Evolutionary conservation across 1,284 basidiomycete genomes (phyloP).

Genomic region (Cystobasidium slooffiae): DNA sequence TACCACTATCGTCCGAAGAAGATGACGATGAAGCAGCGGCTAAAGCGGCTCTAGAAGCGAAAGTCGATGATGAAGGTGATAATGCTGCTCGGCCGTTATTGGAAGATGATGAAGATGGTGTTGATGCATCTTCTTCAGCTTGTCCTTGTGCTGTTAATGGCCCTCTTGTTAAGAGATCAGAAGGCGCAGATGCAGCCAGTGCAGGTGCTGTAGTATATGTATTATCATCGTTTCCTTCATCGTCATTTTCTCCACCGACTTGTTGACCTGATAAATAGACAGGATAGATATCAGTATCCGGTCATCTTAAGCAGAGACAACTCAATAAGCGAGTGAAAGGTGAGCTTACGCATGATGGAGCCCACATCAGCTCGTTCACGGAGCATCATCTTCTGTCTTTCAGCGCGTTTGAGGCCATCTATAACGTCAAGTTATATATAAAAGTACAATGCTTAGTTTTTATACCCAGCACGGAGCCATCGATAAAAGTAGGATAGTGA

Average conservation of each 20-base stretch:
- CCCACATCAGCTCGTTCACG: constrained; percentile 24
- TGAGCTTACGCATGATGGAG: constrained; percentile 12
- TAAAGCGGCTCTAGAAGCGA: not conserved
- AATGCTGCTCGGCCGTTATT: constrained; percentile 7
- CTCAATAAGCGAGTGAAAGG: too few species aligned
- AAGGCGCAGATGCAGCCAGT: constrained; percentile 16
- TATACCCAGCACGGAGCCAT: not conserved
- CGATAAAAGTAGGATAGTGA: not conserved
- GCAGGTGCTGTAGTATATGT: constrained; percentile 23
- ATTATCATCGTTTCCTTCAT: not conserved
- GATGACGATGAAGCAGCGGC: constrained; percentile 5
- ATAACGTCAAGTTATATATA: not conserved
- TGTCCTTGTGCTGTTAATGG: not conserved
- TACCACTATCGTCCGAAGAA: constrained; percentile 1
- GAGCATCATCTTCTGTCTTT: constrained; percentile 14
- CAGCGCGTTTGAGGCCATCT: constrained; percentile 25
- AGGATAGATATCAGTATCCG: not conserved
- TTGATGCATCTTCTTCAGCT: not conserved
- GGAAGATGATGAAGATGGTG: not conserved
- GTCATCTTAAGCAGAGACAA: not conserved
- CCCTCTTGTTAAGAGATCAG: not conserved
- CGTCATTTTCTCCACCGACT: not conserved
- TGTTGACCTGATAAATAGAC: constrained; percentile 2
- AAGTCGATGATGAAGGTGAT: constrained; percentile 2
- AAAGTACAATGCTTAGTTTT: not conserved